Evolutionary conservation across 2,329 filamentous ascomycete species (phyloP).

Genomic region (Ceratocystis colombiana): DNA sequence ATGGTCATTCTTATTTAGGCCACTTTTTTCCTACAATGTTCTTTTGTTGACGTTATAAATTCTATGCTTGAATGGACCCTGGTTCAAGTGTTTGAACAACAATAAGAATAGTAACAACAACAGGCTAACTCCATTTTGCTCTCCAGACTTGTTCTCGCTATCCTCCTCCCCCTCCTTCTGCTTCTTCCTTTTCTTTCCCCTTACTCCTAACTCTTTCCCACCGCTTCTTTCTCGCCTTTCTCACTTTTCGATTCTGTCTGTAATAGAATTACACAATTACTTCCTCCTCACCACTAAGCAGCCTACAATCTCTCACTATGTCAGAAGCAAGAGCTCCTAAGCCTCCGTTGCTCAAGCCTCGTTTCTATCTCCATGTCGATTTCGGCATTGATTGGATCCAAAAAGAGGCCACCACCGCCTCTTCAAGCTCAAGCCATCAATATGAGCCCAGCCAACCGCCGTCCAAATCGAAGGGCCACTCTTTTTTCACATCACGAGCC

Average conservation of each 20-base stretch:
- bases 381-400: slow-evolving; percentile 43
- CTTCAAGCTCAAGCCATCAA: slow-evolving; percentile 40
- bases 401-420: slow-evolving; percentile 31
- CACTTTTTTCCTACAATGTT: neutral
- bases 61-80: neutral
- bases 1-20: slow-evolving; percentile 7
- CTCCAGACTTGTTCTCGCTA: neutral
- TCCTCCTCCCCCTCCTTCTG: neutral
- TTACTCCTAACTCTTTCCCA: neutral
- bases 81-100: neutral
- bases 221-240: neutral
- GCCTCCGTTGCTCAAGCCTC: slow-evolving; percentile 27
- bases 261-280: too few relatives aligned
- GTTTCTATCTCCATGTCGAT: slow-evolving; percentile 42
- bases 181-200: neutral
- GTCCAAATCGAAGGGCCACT: slow-evolving; percentile 26
- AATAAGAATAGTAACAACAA: slow-evolving; percentile 13
- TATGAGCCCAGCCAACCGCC: slow-evolving; percentile 38
- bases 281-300: too few relatives aligned
- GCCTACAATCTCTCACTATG: neutral
- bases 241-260: neutral
- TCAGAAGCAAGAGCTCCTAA: neutral
- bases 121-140: neutral
- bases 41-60: neutral
- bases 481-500: slow-evolving; percentile 14